Base-by-base conservation (phyloP, 805 yeast genomes). In the Isabelozyma pseudorhagii region DNA sequence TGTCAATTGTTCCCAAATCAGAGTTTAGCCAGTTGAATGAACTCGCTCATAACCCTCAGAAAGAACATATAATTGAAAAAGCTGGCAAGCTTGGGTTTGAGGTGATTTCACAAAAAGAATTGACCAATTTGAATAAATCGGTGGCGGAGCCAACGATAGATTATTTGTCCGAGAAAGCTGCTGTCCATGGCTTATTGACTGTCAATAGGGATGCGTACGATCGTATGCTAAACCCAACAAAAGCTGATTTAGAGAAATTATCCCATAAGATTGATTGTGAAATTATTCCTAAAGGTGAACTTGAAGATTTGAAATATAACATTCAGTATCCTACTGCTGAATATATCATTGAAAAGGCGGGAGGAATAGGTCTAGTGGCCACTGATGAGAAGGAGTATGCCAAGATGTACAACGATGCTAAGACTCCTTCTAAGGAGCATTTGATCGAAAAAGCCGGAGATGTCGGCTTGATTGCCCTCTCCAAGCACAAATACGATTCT, bases 161-260 rank as follows among this genome's bases (percentile, higher is more conserved):
- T 2, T 61, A 55, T 49, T 46, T 71, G 8, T 46, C 52, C 11
- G 58, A 60, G 29, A 62, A 61, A 40, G 68, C 71, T 4, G 59
- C 56, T 7, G 28, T 28, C 3, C 47, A 46, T 25, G 60, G 58
- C 2, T 42, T 53, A 5, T 15, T 52, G 14, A 17, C 47, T 3
- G 40, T 57, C 5, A 38, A 46, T 8, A 36, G 28, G 17, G n/a
- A 42, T 5, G 45, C 2, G n/a, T 31, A 28, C 14, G 38, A 38
- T 14, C 18, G 38, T 21, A 9, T 42, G 3, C 2, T 50, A 55
- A 8, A 43, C 50, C 40, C 57, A 0, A 36, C 47, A 8, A 34
- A 52, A 2, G 59, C 59, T 43, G 52, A 55, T 28, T 50, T 61
- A 8, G 55, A 36, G 44, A 51, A 54, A 9, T 48, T 54, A 27